Base-by-base conservation (phyloP, 306 rosid species). In the Lathyrus sativus region DNA sequence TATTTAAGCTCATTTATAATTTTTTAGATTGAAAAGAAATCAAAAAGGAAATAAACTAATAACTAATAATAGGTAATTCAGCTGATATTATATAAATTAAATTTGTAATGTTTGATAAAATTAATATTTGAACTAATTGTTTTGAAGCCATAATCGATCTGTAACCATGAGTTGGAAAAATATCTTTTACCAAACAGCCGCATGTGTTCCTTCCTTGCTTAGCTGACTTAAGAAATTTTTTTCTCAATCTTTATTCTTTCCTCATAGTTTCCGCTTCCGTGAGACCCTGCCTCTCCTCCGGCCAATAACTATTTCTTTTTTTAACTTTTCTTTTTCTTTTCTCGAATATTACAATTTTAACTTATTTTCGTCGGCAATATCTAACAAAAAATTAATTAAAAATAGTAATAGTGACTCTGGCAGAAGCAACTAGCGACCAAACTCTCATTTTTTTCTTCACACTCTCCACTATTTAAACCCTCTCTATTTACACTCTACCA, bases 301-400 rank as follows among this genome's bases (percentile, higher is more conserved):
- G 13, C 53, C 37, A 41, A 43, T 48, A 48, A 6, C 55, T 48
- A 48, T 48, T 14, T 17, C 17, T 49, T 19, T 19, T 19, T 19
- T 19, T 19, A 19, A 19, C 19, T 22, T 49, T 57, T 49, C 10
- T 33, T 24, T 9, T 15, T 48, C 22, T 46, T 17, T 2, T 14
- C 4, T 46, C 22, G 8, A 7, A 14, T 46, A 0, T 15, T 17
- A 17, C 4, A 17, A 11, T 24, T 13, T 18, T 4, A 24, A 13
- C 33, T 37, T 9, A 15, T 10, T 44, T 35, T 19, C 50, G 70
- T 62, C 78, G 76, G 72, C 62, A 37, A 78, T 66, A 22, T 51
- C 55, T 2, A 6, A 65, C 37, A 76, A 57, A 24, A 24, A 35
- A 65, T 22, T 48, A 65, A 51, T 14, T 28, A 24, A 37, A 61